Evolutionary conservation across 495 filamentous ascomycete genomes (phyloP), one percentile per base, ranked within the genome.

Genomic region (Penicillium egyptiacum): DNA sequence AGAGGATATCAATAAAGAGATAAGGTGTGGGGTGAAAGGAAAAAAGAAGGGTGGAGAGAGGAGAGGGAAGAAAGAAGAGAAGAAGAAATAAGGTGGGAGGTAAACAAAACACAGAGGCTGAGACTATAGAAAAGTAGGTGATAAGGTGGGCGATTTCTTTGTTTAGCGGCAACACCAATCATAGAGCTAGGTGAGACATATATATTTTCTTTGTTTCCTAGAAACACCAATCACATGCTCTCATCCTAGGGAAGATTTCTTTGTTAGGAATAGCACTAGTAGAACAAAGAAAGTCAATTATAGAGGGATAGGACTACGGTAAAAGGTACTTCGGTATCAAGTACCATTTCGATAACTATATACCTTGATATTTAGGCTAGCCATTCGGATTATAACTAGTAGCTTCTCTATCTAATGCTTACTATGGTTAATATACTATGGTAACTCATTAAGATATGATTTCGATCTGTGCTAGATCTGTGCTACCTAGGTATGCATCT

Each of bases 141-240:
- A 33, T 1, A 17, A 6, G 7, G 5, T 49, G 10, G 26, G 25
- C 19, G 8, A 4, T 50, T 50, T 50, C 47, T 50, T 50, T 39
- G 31, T 50, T 50, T 50, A 2, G 5, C 6, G 9, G 37, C 30
- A 41, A 40, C 20, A 51, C 49, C 20, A 35, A 39, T 51, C 31
- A 39, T 1, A n/a, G 9, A 26, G 35, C 37, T 4, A 52, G 37
- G 10, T 22, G 37, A 7, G 14, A 44, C 17, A 37, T 20, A 10
- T 25, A 31, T 39, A 23, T 2, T 55, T 53, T 55, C 52, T 55
- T 55, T 55, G 52, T 55, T 55, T 17, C 4, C 10, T 7, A 19
- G 39, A 11, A 14, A 35, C 28, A 25, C 40, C 28, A 54, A 54
- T 35, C 40, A 54, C 8, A 19, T 11, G 11, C 16, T 28, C 16